Percentiles rank a stretch among this genome's conserved stretches.
These are phyloP conservation scores for Edaphochlamys debaryana DNA, from an alignment of 139 green algal species.

Conservation along the genomic window DNA sequence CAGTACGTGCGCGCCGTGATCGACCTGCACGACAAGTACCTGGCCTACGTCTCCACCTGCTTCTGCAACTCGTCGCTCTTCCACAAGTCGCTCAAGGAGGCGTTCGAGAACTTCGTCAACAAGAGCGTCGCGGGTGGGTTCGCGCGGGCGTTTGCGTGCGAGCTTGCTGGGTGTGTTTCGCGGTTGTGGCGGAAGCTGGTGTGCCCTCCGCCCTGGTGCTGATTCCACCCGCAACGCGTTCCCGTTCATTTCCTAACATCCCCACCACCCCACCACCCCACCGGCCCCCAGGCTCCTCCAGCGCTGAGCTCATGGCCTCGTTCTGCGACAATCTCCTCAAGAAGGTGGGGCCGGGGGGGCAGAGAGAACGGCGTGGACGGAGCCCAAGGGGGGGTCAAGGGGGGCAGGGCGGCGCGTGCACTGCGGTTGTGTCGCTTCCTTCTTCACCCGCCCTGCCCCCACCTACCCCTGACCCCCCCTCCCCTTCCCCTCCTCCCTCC, in stretches of 20 bases:
- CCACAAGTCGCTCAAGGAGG: slow-evolving; percentile 97
- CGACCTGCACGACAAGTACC: slow-evolving; percentile 94
- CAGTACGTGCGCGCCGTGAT: slow-evolving; percentile 92
- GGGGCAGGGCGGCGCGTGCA: no score
- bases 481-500: background rate
- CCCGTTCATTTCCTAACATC: no score
- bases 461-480: background rate
- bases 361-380: background rate
- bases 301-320: slow-evolving; percentile 95
- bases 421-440: no score
- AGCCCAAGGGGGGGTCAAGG: background rate
- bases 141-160: no score
- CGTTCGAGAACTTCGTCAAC: slow-evolving; percentile 99
- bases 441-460: no score
- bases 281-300: no score
- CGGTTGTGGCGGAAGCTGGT: no score
- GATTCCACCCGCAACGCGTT: no score
- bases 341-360: slow-evolving; percentile 73
- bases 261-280: no score
- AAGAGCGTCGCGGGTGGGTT: slow-evolving; percentile 92
- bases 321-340: slow-evolving; percentile 98
- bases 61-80: slow-evolving; percentile 91
- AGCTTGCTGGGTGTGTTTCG: no score
- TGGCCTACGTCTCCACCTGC: slow-evolving; percentile 70
- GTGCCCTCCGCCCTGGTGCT: no score